Evolutionary conservation across 2,329 filamentous ascomycete species (phyloP).

Genomic region (Botrytis porri): DNA sequence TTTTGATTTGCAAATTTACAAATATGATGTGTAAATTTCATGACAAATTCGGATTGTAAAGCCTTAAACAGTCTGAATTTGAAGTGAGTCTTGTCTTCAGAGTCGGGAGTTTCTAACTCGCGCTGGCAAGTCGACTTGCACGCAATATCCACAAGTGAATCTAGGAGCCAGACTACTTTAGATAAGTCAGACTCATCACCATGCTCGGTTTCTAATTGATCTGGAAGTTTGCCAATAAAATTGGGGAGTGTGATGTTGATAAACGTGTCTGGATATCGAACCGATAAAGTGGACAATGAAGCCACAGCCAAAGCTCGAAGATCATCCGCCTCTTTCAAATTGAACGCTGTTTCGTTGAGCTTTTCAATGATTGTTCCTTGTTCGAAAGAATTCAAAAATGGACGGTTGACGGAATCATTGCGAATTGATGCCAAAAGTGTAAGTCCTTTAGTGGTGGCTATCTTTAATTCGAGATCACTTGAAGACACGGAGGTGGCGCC

Average conservation of each 20-base stretch:
- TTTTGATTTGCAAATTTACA: slow-evolving; percentile 24
- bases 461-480: slow-evolving; percentile 26
- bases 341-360: slow-evolving; percentile 29
- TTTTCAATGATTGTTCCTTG: slow-evolving; percentile 31
- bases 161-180: slow-evolving; percentile 22
- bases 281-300: slow-evolving; percentile 31
- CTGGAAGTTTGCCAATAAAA: slow-evolving; percentile 32
- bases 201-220: slow-evolving; percentile 15
- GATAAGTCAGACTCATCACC: slow-evolving; percentile 20
- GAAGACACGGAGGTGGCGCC: slow-evolving; percentile 23
- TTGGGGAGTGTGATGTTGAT: slow-evolving; percentile 28
- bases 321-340: slow-evolving; percentile 18
- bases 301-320: slow-evolving; percentile 27
- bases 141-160: slow-evolving; percentile 29
- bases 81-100: slow-evolving; percentile 15
- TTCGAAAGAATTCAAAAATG: slow-evolving; percentile 28
- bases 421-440: slow-evolving; percentile 30
- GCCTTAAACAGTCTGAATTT: slow-evolving; percentile 31
- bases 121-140: slow-evolving; percentile 25
- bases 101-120: slow-evolving; percentile 12
- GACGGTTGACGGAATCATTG: slow-evolving; percentile 17
- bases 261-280: slow-evolving; percentile 29
- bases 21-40: slow-evolving; percentile 22
- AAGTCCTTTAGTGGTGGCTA: slow-evolving; percentile 32
- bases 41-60: slow-evolving; percentile 25